phyloP scores from a whole-genome alignment of 2,329 filamentous ascomycete genomes.

The Macrophomina pseudophaseolina region DNA sequence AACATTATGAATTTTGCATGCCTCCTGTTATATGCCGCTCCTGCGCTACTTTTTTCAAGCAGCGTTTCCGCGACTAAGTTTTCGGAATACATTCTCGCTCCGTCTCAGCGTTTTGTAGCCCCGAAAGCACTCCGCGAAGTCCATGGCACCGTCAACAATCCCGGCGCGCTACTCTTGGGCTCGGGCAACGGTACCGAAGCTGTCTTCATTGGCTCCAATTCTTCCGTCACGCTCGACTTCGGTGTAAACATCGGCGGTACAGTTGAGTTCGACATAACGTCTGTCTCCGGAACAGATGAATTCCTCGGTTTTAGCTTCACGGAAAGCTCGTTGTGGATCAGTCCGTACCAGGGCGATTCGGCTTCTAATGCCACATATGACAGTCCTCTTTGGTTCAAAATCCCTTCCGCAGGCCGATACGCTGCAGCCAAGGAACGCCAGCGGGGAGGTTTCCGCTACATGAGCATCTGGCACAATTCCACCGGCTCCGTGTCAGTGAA shows the following conservation, averaged over 20 bases:
- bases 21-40: too few relatives aligned
- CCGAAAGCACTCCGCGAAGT: slow-evolving; percentile 42
- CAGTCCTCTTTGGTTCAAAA: slow-evolving; percentile 53
- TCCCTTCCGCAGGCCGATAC: slow-evolving; percentile 46
- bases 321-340: slow-evolving; percentile 56
- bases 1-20: too few relatives aligned
- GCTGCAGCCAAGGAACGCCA: slow-evolving; percentile 48
- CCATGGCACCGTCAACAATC: slow-evolving; percentile 45
- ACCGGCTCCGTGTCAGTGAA: neutral
- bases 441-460: slow-evolving; percentile 53
- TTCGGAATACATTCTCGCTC: slow-evolving; percentile 49
- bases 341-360: slow-evolving; percentile 50
- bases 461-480: slow-evolving; percentile 41
- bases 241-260: slow-evolving; percentile 49
- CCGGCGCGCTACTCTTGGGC: slow-evolving; percentile 39
- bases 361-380: slow-evolving; percentile 54
- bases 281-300: slow-evolving; percentile 32
- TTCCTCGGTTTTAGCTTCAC: slow-evolving; percentile 50
- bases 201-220: slow-evolving; percentile 38
- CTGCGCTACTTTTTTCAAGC: too few relatives aligned
- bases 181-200: slow-evolving; percentile 34
- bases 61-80: slow-evolving; percentile 35
- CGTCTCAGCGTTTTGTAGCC: slow-evolving; percentile 42
- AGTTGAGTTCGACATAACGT: slow-evolving; percentile 30
- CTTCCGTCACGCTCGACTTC: slow-evolving; percentile 49